Conservation (phyloP, 2,329 filamentous ascomycete genomes). For the Diplodia sapinea region DNA sequence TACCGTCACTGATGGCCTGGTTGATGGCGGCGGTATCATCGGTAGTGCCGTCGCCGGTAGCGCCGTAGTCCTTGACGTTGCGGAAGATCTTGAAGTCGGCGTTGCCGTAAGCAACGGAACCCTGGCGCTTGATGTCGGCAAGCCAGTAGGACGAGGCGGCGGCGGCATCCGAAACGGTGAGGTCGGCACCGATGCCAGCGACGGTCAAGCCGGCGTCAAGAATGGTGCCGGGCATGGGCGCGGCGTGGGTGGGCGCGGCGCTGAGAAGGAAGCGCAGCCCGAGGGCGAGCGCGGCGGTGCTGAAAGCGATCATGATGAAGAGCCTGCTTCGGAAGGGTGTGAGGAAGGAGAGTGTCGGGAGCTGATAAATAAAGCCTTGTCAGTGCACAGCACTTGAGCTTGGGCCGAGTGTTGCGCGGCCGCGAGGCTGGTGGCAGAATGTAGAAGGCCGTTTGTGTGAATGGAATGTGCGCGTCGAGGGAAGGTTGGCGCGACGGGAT, state of each 20-base stretch:
- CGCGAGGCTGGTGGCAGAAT: slow-evolving; percentile 29
- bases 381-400: slow-evolving; percentile 29
- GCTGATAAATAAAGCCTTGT: slow-evolving; percentile 31
- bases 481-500: slow-evolving; percentile 22
- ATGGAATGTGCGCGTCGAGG: slow-evolving; percentile 28
- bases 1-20: slow-evolving; percentile 74
- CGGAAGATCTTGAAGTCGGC: slow-evolving; percentile 66
- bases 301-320: slow-evolving; percentile 48
- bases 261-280: slow-evolving; percentile 44
- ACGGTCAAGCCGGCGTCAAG: slow-evolving; percentile 34
- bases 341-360: slow-evolving; percentile 20
- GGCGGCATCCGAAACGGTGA: slow-evolving; percentile 35
- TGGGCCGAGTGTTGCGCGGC: slow-evolving; percentile 13
- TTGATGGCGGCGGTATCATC: slow-evolving; percentile 94
- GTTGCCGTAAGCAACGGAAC: slow-evolving; percentile 67
- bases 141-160: slow-evolving; percentile 69
- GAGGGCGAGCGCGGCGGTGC: slow-evolving; percentile 46
- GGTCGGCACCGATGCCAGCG: slow-evolving; percentile 37
- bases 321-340: slow-evolving; percentile 30
- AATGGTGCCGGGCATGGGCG: slow-evolving; percentile 30
- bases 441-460: slow-evolving; percentile 10
- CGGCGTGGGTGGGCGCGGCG: slow-evolving; percentile 34
- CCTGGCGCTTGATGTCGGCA: slow-evolving; percentile 70
- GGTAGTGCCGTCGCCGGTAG: slow-evolving; percentile 65
- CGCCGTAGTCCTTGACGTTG: slow-evolving; percentile 54